Conservation (phyloP, 2,329 filamentous ascomycete species). For the Ceratocystis eucalypticola region DNA sequence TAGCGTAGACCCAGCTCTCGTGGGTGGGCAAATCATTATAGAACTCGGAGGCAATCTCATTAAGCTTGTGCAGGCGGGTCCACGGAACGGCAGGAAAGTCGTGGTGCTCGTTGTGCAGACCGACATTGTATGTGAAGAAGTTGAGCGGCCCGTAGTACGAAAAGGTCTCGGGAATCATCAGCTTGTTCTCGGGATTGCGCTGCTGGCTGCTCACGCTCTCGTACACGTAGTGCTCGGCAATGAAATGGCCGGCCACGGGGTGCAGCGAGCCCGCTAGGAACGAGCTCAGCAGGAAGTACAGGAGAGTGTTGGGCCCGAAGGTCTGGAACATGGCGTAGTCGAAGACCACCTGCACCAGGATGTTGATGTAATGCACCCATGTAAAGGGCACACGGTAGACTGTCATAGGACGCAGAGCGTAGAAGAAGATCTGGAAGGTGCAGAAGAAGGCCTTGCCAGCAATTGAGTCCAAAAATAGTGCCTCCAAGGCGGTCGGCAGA, state of each 20-base stretch:
- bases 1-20: slow-evolving; percentile 79
- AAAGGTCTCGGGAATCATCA: slow-evolving; percentile 81
- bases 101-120: slow-evolving; percentile 96
- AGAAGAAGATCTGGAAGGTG: slow-evolving; percentile 98
- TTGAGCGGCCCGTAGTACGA: slow-evolving; percentile 94
- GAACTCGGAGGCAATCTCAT: slow-evolving; percentile 75
- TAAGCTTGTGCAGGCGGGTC: slow-evolving; percentile 68
- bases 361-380: slow-evolving; percentile 68
- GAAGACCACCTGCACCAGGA: slow-evolving; percentile 62
- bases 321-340: slow-evolving; percentile 54
- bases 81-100: slow-evolving; percentile 96
- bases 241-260: slow-evolving; percentile 93
- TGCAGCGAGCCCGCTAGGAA: slow-evolving; percentile 91
- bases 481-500: slow-evolving; percentile 82
- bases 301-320: slow-evolving; percentile 50
- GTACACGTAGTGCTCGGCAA: slow-evolving; percentile 91
- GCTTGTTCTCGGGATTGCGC: slow-evolving; percentile 42
- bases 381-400: slow-evolving; percentile 84
- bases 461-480: slow-evolving; percentile 84
- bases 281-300: slow-evolving; percentile 76
- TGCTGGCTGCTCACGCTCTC: slow-evolving; percentile 45
- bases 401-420: slow-evolving; percentile 89
- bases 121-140: slow-evolving; percentile 89
- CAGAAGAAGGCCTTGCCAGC: slow-evolving; percentile 97
- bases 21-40: slow-evolving; percentile 79